Evolutionary conservation across 2,329 filamentous ascomycete species (phyloP), one percentile per base, ranked within the genome.

Genomic region (Chaetoscypha palmicola): DNA sequence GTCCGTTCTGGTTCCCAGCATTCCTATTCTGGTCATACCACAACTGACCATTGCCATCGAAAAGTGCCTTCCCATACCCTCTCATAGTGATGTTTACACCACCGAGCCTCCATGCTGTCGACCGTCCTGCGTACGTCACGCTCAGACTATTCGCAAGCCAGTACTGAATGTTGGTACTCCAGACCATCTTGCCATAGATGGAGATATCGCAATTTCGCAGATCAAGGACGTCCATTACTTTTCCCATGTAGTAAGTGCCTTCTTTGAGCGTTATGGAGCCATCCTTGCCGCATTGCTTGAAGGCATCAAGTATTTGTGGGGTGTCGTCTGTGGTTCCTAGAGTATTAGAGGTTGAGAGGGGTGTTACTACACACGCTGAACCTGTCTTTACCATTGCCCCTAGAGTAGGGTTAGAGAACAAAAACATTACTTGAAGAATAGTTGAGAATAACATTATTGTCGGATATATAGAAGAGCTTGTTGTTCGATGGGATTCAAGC

Each of bases 71-170:
- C 19, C 73, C 74, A 16, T 47, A 32, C 1, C 81, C 81, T 45
- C 81, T 83, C 33, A 85, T 69, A 43, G 83, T 79, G 14, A 85
- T 73, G 62, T 75, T 77, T 17, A 69, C 63, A 21, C 80, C 79
- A 21, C 79, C 79, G 31, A 81, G 69, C 57, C 77, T 70, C 69
- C 79, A 83, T 64, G 82, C 82, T 3, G 75, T 76, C 2, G 74
- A 77, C 5, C 74, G 71, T 46, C 81, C 81, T 52, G 84, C 80
- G 63, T 75, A 85, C 3, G 64, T 66, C 12, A 79, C 76, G 40
- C 75, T 72, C 66, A 83, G 83, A 34, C 70, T 67, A 54, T 81
- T 70, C 5, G 67, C 68, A 41, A 78, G 69, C 81, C 81, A 85
- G 63, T 83, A 84, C 52, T 77, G 71, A 2, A 77, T 78, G 57